Base-by-base conservation (phyloP, 2,329 filamentous ascomycete genomes). In the Cladorrhinum sp. region DNA sequence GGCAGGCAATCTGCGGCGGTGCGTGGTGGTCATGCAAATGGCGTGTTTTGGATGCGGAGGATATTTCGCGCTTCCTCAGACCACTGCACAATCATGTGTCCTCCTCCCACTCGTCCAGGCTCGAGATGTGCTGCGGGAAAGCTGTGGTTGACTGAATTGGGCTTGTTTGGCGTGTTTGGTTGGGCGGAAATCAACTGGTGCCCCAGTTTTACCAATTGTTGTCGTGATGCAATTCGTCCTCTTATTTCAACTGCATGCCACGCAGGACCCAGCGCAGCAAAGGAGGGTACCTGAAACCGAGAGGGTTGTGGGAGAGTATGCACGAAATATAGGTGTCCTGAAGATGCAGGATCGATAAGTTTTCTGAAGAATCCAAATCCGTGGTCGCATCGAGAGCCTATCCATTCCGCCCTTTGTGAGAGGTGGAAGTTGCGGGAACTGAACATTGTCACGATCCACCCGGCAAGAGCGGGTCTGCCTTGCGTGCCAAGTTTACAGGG, bases 11-110 rank as follows among this genome's bases (percentile, higher is more conserved):
- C 23, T 12, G 28, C 26, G 36, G 36, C 10, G 36, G 4, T 42
- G 64, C 28, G 64, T 56, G 62, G 59, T 63, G 56, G 33, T 7
- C 24, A 24, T 20, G 21, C 33, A 46, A 42, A 53, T 63, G 50
- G 59, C 54, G 57, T 59, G 59, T n/a, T n/a, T 62, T 57, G 52
- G 30, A 56, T 46, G 26, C 30, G 18, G 59, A 57, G 42, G 60
- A 63, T 61, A 62, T 59, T 59, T 58, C 30, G 24, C 50, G 57
- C 55, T 52, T 59, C 60, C 61, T 64, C 64, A 65, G 65, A 58
- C 63, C 62, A 67, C 65, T 46, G 57, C 61, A 59, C 57, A 62
- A 64, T 67, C 61, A 62, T 66, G 67, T 69, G 68, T 70, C 62
- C 62, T 50, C 56, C 58, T 65, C 52, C 63, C 61, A 69, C 68